Conservation (phyloP, 1,284 basidiomycete genomes). For the Heliocybe sulcata region DNA sequence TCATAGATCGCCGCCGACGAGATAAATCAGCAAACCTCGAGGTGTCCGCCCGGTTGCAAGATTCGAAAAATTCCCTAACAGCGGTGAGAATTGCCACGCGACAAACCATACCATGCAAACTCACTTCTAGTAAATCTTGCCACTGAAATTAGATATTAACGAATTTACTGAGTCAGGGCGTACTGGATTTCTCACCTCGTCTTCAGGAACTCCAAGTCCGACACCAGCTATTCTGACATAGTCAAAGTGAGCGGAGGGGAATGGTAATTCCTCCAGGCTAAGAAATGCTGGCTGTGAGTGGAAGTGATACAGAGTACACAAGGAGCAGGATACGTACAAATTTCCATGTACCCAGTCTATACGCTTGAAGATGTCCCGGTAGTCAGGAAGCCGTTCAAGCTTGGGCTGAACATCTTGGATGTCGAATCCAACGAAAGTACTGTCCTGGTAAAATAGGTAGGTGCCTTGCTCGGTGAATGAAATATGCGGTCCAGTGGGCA, state of each 20-base stretch:
- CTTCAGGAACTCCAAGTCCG: slow-evolving; percentile 63
- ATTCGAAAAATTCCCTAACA: slow-evolving; percentile 58
- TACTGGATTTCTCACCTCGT: slow-evolving; percentile 37
- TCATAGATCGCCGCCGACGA: slow-evolving; percentile 6
- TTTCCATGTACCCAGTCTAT: slow-evolving; percentile 63
- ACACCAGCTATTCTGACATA: slow-evolving; percentile 56
- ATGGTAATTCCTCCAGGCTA: slow-evolving; percentile 59
- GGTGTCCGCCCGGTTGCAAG: slow-evolving; percentile 46
- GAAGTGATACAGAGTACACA: background rate
- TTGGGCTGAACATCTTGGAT: slow-evolving; percentile 49
- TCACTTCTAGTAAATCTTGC: slow-evolving; percentile 27
- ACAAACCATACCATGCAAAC: slow-evolving; percentile 3
- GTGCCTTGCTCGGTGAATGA: background rate
- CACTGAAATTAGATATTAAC: slow-evolving; percentile 16
- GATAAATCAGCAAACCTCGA: slow-evolving; percentile 42
- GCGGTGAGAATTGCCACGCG: slow-evolving; percentile 12
- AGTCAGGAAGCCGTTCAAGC: slow-evolving; percentile 26
- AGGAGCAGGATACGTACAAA: slow-evolving; percentile 34
- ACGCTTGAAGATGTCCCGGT: slow-evolving; percentile 35
- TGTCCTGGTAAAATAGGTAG: slow-evolving; percentile 30
- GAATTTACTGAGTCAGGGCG: background rate
- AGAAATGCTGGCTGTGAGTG: background rate
- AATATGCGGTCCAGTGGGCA: background rate
- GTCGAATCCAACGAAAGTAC: slow-evolving; percentile 55
- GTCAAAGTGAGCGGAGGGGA: slow-evolving; percentile 49